Base-by-base conservation (phyloP, 345 rosid species). In the Salix udensis region DNA sequence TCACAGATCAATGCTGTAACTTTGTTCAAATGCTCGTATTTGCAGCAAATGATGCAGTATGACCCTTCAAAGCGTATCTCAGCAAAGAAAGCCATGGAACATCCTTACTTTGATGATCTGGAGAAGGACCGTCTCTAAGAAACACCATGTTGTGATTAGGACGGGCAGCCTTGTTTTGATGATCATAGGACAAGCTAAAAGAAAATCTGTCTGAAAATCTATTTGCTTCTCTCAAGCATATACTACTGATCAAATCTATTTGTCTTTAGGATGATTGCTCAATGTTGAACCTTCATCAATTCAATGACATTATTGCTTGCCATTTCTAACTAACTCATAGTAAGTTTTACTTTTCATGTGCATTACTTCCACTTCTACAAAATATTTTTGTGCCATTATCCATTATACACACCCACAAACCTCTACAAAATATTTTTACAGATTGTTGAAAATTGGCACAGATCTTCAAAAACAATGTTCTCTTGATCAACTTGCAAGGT, bases 21-120 rank as follows among this genome's bases (percentile, higher is more conserved):
- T 8, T 8, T 21, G 30, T 26, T 2, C 26, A 40, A 68, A 21
- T 11, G 48, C 39, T 19, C 18, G 39, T 37, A 12, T 68, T 68
- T 82, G 87, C 96, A 95, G 98, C 87, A 92, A 89, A 91, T 96
- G 98, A 84, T 96, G 91, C 89, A 86, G 70, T 93, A 93, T 66
- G 96, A 93, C 53, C 99, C 98, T 48, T 87, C 89, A 0, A 91
- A 84, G 83, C 88, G 97, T 36, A 91, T 96, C 78, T 93, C 98
- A 31, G 99, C 94, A 15, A 93, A 93, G 88, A 92, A 86, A 76
- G 97, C 99, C 31, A 89, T 93, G 98, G 96, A 91, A 62, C 99
- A 96, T 81, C 98, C 97, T 65, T 95, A 90, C 89, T 93, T 93
- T 10, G 88, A 87, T 68, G 96, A 92, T 75, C 78, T 96, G 26